A percentile compares a stretch with the other conserved stretches of the same genome.
Conservation (phyloP, 202 grass and related monocot species). For the Miscanthus sacchariflorus region DNA sequence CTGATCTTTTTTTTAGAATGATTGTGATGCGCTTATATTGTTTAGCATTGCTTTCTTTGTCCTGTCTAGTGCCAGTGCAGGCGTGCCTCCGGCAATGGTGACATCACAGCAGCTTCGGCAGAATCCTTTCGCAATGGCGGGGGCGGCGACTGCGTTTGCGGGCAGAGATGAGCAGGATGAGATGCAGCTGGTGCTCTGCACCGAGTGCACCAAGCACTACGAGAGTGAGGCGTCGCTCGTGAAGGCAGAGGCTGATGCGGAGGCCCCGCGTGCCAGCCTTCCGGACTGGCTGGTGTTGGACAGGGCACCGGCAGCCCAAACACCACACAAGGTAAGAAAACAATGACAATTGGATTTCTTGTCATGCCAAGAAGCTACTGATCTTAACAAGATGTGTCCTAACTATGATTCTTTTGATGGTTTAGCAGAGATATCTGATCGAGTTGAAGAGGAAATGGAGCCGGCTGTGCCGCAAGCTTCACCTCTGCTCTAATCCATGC, state of each 20-base stretch:
- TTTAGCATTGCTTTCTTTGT: conserved; percentile 24
- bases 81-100: conserved; percentile 41
- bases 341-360: neutral
- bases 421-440: conserved; percentile 60
- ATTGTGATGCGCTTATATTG: too few species aligned
- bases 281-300: conserved; percentile 57
- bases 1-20: too few species aligned
- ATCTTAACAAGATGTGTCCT: neutral
- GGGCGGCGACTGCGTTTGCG: conserved; percentile 5
- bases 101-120: conserved; percentile 42
- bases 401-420: neutral
- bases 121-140: conserved; percentile 38
- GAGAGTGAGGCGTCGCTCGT: conserved; percentile 67
- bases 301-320: conserved; percentile 22
- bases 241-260: conserved; percentile 48
- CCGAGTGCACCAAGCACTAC: conserved; percentile 80
- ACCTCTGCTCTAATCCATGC: conserved; percentile 47
- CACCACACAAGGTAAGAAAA: conserved; percentile 51
- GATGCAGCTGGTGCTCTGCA: conserved; percentile 58
- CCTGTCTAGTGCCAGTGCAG: neutral
- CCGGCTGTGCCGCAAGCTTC: conserved; percentile 74
- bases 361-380: too few species aligned
- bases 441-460: conserved; percentile 82
- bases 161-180: conserved; percentile 59
- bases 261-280: conserved; percentile 47